Percentiles rank a stretch among this genome's conserved stretches.
phyloP scores from a whole-genome alignment of 2,329 filamentous ascomycete genomes.

The Graphiopsis chlorocephala region DNA sequence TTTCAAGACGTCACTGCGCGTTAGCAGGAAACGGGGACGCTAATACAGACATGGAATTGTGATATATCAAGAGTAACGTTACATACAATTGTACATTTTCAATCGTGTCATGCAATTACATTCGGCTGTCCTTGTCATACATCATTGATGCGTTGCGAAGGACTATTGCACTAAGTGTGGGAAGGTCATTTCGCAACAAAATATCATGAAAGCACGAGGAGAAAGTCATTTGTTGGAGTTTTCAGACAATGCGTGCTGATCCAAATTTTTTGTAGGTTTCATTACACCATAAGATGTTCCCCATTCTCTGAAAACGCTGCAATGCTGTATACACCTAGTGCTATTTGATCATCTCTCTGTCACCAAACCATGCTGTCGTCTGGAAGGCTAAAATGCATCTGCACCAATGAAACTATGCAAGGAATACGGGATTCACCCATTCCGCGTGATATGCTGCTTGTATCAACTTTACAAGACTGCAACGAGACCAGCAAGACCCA shows the following conservation, averaged over 20 bases:
- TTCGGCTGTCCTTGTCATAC: neutral
- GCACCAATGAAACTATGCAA: neutral
- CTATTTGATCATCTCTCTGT: neutral
- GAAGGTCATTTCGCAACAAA: neutral
- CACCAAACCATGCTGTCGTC: neutral
- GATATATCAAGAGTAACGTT: no score
- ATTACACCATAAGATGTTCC: neutral
- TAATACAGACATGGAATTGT: neutral
- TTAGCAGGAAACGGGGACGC: neutral
- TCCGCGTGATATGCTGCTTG: neutral
- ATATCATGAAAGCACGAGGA: neutral
- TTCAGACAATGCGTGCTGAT: neutral
- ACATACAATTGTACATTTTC: no score
- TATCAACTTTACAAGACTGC: conserved; percentile 13
- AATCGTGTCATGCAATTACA: neutral
- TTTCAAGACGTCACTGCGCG: conserved; percentile 9
- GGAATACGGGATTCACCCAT: neutral
- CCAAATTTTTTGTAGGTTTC: neutral
- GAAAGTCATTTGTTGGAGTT: neutral
- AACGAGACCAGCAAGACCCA: conserved; percentile 19
- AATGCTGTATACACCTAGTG: neutral
- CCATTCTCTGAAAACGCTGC: neutral
- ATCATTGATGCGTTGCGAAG: neutral
- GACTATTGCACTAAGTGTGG: neutral
- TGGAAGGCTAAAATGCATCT: neutral